Conservation (phyloP, 169 alveolate genomes). For the Perkinsus marinus region DNA sequence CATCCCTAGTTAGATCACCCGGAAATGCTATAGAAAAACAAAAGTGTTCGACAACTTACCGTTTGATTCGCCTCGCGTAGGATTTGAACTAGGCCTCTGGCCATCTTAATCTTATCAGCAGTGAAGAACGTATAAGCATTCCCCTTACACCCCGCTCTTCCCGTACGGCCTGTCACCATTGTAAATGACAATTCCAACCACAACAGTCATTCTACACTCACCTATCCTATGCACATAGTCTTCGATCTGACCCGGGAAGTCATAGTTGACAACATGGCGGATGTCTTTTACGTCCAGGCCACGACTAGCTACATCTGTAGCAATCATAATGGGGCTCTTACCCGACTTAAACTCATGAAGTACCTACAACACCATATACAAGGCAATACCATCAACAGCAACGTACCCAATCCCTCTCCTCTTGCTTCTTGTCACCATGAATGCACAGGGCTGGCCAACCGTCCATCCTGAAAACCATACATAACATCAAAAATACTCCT, state of each 20-base stretch:
- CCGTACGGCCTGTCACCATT: conserved; percentile 38
- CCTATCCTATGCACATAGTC: conserved; percentile 98
- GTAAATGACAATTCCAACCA: neutral
- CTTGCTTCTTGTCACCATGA: conserved; percentile 96
- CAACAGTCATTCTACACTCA: conserved; percentile 32
- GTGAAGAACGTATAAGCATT: conserved; percentile 82
- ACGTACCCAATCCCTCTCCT: conserved; percentile 72
- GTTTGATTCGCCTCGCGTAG: conserved; percentile 78
- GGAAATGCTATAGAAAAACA: too few species aligned
- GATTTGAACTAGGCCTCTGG: conserved; percentile 78
- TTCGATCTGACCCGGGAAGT: conserved; percentile 91
- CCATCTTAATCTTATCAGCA: conserved; percentile 67
- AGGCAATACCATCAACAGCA: too few species aligned
- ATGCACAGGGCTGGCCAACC: conserved; percentile 85
- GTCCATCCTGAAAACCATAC: conserved; percentile 23
- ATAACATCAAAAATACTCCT: neutral
- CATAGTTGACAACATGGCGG: conserved; percentile 90
- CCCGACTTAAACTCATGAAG: conserved; percentile 82
- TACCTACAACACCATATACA: too few species aligned
- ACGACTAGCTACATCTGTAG: conserved; percentile 99
- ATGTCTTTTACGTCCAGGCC: conserved; percentile 96
- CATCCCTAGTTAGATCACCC: too few species aligned
- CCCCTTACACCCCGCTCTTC: conserved; percentile 79
- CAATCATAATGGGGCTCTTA: conserved; percentile 80
- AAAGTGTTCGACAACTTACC: conserved; percentile 10